These are phyloP conservation scores for Emmonsia crescens DNA, from an alignment of 2,329 filamentous ascomycete species.

Conservation along the genomic window DNA sequence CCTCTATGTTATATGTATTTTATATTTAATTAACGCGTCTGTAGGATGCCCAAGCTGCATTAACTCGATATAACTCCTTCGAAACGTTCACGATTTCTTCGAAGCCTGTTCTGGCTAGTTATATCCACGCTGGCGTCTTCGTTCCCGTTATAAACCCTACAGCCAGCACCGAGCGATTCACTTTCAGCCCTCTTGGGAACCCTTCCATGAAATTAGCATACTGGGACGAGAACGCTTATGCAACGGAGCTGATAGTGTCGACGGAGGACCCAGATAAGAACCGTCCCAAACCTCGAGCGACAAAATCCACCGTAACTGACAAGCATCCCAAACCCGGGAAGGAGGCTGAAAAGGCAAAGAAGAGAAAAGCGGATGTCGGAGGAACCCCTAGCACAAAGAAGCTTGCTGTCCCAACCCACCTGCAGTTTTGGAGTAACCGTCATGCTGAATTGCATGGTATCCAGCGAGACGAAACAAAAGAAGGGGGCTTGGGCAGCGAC, in stretches of 20 bases:
- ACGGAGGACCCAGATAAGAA: constrained; percentile 34
- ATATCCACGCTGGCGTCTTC: constrained; percentile 78
- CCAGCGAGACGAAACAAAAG: constrained; percentile 20
- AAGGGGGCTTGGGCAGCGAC: constrained; percentile 17
- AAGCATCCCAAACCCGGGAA: constrained; percentile 21
- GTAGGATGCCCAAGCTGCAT: constrained; percentile 59
- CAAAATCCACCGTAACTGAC: not conserved
- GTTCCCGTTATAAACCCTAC: constrained; percentile 57
- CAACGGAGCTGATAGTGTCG: constrained; percentile 53
- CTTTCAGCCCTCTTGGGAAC: constrained; percentile 61
- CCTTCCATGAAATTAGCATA: constrained; percentile 58
- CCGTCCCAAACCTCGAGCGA: constrained; percentile 10
- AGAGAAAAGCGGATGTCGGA: constrained; percentile 36
- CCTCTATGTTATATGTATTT: not conserved
- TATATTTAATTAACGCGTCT: not conserved
- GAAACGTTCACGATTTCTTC: constrained; percentile 70
- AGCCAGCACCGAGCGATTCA: constrained; percentile 49
- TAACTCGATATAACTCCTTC: constrained; percentile 59
- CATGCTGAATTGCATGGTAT: constrained; percentile 56
- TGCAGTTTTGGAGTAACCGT: constrained; percentile 62
- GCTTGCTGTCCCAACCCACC: constrained; percentile 49
- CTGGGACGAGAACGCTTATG: constrained; percentile 65
- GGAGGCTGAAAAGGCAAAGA: constrained; percentile 36
- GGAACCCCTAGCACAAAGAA: constrained; percentile 28
- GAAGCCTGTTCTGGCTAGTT: constrained; percentile 58